A percentile compares a stretch with the other conserved stretches of the same genome.
These are phyloP conservation scores for Herpotrichia juniperi DNA, from an alignment of 2,329 filamentous ascomycete species.

Conservation along the genomic window DNA sequence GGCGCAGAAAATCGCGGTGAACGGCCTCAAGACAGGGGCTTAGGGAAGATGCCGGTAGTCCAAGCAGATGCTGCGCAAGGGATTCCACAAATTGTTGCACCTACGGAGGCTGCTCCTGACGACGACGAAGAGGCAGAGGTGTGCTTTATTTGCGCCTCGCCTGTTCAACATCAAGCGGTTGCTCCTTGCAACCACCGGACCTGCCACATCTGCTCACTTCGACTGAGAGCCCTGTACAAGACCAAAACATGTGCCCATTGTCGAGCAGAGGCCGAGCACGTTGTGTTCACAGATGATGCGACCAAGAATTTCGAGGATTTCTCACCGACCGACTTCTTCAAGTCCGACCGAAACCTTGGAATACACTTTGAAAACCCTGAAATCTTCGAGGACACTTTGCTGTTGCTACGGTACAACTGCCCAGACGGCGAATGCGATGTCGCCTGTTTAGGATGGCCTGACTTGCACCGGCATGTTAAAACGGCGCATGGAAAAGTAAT, in stretches of 20 bases:
- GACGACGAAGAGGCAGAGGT: conserved; percentile 76
- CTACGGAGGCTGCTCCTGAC: conserved; percentile 33
- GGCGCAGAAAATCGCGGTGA: conserved; percentile 35
- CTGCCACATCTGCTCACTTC: conserved; percentile 92
- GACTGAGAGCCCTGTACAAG: conserved; percentile 93
- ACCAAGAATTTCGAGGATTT: conserved; percentile 89
- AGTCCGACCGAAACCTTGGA: conserved; percentile 82
- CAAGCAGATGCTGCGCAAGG: conserved; percentile 43
- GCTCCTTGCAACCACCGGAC: conserved; percentile 95
- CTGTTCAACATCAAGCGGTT: conserved; percentile 84
- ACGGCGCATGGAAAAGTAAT: conserved; percentile 83
- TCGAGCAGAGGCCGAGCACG: conserved; percentile 76
- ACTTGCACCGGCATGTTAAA: conserved; percentile 81
- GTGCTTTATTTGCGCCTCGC: conserved; percentile 97
- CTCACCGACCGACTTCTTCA: conserved; percentile 71
- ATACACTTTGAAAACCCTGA: conserved; percentile 89
- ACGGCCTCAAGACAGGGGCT: conserved; percentile 17
- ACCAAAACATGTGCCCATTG: conserved; percentile 97
- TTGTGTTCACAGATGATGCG: conserved; percentile 89
- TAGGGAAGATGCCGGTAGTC: conserved; percentile 48
- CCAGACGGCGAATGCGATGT: conserved; percentile 84
- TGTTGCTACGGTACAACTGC: conserved; percentile 93
- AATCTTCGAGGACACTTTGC: conserved; percentile 87
- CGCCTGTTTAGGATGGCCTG: conserved; percentile 81
- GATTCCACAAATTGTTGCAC: conserved; percentile 14